Conservation (phyloP, 768 basidiomycete species). For the Wakefieldia striispora region DNA sequence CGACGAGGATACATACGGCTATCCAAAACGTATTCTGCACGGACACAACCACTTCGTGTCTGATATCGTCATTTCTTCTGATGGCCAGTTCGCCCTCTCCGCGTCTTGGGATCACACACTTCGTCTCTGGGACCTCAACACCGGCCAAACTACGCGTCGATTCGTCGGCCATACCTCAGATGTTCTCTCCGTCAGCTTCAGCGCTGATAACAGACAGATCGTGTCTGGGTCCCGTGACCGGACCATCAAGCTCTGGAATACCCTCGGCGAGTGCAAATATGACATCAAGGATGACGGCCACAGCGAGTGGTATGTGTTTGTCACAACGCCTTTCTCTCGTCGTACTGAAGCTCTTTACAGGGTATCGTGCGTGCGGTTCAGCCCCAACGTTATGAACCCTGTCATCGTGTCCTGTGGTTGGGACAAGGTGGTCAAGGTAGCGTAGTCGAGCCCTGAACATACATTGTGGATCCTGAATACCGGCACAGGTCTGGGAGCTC, state of each 20-base stretch:
- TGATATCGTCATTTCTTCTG: slow-evolving; percentile 97
- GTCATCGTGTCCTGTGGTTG: slow-evolving; percentile 99
- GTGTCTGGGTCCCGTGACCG: slow-evolving; percentile 97
- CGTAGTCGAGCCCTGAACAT: slow-evolving; percentile 22
- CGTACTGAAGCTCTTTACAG: slow-evolving; percentile 36
- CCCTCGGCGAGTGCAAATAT: slow-evolving; percentile 99
- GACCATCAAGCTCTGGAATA: slow-evolving; percentile 99
- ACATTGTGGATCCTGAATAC: slow-evolving; percentile 13
- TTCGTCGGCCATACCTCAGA: slow-evolving; percentile 99
- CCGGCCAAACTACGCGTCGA: slow-evolving; percentile 90
- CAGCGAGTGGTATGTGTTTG: slow-evolving; percentile 73
- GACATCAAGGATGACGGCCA: slow-evolving; percentile 99
- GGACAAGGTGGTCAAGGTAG: slow-evolving; percentile 99
- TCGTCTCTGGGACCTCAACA: slow-evolving; percentile 99
- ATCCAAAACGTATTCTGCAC: slow-evolving; percentile 95
- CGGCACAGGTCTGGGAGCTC: slow-evolving; percentile 95
- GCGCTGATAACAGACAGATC: slow-evolving; percentile 99
- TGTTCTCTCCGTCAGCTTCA: slow-evolving; percentile 98
- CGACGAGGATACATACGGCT: slow-evolving; percentile 87
- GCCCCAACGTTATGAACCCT: slow-evolving; percentile 94
- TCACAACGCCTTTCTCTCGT: neutral
- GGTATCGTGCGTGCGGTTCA: slow-evolving; percentile 99
- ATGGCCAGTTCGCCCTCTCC: slow-evolving; percentile 98
- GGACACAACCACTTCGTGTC: slow-evolving; percentile 99
- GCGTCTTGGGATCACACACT: slow-evolving; percentile 99